These are phyloP conservation scores for Cardamine chenopodiifolia DNA, from an alignment of 345 rosid species.

Conservation along the genomic window DNA sequence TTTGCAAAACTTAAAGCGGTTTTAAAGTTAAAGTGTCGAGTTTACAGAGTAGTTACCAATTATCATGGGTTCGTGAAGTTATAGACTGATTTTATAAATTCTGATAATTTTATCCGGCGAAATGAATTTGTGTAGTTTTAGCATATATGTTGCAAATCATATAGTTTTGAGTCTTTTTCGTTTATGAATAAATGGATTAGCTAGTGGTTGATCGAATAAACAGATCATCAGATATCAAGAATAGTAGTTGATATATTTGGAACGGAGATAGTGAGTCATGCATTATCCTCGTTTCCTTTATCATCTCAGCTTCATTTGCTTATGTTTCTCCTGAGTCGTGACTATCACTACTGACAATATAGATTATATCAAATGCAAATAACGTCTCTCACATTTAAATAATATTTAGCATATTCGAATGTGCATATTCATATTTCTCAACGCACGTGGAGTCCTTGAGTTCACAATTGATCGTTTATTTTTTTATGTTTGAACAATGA, in stretches of 20 bases:
- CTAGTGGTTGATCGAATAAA: slow-evolving; percentile 34
- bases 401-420: background rate
- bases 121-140: slow-evolving; percentile 7
- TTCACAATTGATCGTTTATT: slow-evolving; percentile 33
- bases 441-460: slow-evolving; percentile 32
- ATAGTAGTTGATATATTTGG: slow-evolving; percentile 19
- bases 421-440: slow-evolving; percentile 7
- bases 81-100: background rate
- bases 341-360: slow-evolving; percentile 16
- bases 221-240: slow-evolving; percentile 25
- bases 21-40: background rate
- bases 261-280: slow-evolving; percentile 45
- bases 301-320: background rate
- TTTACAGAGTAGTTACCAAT: background rate
- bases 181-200: background rate
- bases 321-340: slow-evolving; percentile 23
- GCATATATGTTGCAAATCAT: background rate
- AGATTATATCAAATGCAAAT: slow-evolving; percentile 17
- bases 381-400: background rate
- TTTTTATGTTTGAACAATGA: slow-evolving; percentile 16
- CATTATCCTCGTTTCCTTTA: slow-evolving; percentile 39
- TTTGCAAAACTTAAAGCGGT: background rate
- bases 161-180: background rate
- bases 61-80: background rate
- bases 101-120: background rate